A percentile compares a stretch with the other conserved stretches of the same genome.
phyloP scores from a whole-genome alignment of 345 rosid genomes.

The Eucalyptus leucophloia region DNA sequence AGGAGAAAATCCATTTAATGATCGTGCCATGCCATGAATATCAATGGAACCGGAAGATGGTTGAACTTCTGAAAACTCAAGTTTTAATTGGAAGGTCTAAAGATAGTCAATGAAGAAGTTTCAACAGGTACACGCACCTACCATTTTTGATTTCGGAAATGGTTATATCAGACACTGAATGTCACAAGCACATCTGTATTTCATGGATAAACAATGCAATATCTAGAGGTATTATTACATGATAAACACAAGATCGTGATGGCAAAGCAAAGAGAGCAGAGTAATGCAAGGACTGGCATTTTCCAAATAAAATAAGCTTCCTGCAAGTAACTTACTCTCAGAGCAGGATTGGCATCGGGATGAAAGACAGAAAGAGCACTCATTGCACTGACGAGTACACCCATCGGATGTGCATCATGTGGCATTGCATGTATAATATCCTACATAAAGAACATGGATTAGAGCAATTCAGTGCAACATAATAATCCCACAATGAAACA shows the following conservation, averaged over 20 bases:
- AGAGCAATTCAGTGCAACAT: background rate
- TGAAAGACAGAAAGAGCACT: constrained; percentile 97
- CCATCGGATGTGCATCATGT: constrained; percentile 99
- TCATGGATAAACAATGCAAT: background rate
- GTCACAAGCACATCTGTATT: background rate
- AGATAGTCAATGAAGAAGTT: background rate
- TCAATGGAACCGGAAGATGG: background rate
- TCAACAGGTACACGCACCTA: background rate
- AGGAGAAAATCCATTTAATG: background rate
- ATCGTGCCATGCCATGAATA: background rate
- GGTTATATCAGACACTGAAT: background rate
- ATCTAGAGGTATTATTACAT: background rate
- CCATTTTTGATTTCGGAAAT: background rate
- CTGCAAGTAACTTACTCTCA: constrained; percentile 42
- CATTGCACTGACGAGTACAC: constrained; percentile 93
- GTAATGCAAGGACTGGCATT: background rate
- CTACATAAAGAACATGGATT: constrained; percentile 23
- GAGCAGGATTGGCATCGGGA: constrained; percentile 99
- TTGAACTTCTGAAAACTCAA: background rate
- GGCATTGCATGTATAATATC: constrained; percentile 96
- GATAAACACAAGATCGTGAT: background rate
- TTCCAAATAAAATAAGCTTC: background rate
- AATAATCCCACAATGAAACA: background rate
- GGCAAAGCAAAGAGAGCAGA: background rate
- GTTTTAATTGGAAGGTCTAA: background rate